A percentile compares a stretch with the other conserved stretches of the same genome.
These are phyloP conservation scores for Aspergillus sp. DNA, from an alignment of 2,329 filamentous ascomycete species.

Conservation along the genomic window DNA sequence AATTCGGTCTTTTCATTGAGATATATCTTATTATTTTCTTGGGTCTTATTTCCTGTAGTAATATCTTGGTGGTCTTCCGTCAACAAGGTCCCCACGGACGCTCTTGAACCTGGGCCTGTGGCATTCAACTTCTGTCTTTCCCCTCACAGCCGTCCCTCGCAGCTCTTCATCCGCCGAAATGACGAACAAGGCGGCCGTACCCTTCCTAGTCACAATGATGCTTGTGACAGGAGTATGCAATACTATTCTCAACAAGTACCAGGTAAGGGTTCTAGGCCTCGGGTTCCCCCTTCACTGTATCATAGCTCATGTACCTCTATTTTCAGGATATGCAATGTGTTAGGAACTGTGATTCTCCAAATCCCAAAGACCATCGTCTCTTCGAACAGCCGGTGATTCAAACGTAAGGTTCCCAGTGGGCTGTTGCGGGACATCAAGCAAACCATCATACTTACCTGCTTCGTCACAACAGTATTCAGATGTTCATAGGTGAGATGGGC, in stretches of 20 bases:
- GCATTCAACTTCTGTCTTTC: slow-evolving; percentile 1
- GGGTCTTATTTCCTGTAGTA: neutral
- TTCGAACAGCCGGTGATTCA: slow-evolving; percentile 97
- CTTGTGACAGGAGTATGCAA: slow-evolving; percentile 94
- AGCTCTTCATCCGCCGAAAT: slow-evolving; percentile 48
- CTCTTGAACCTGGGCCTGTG: neutral
- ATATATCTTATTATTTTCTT: neutral
- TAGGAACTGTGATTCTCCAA: slow-evolving; percentile 73
- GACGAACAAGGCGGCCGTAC: slow-evolving; percentile 70
- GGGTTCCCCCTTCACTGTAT: neutral
- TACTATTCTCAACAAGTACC: slow-evolving; percentile 93
- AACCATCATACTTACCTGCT: neutral
- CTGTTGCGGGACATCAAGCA: neutral
- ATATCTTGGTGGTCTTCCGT: neutral
- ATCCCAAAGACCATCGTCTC: slow-evolving; percentile 64
- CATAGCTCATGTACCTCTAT: slow-evolving; percentile 1
- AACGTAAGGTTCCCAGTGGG: slow-evolving; percentile 52
- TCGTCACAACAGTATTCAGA: slow-evolving; percentile 61
- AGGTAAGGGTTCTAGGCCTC: slow-evolving; percentile 56
- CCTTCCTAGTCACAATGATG: slow-evolving; percentile 93
- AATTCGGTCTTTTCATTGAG: neutral
- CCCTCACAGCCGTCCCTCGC: too few relatives aligned
- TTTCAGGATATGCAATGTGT: slow-evolving; percentile 92
- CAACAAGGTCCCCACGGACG: neutral
- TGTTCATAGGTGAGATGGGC: slow-evolving; percentile 96